These are phyloP conservation scores for Meripilus lineatus DNA, from an alignment of 1,284 basidiomycete genomes.

Conservation along the genomic window DNA sequence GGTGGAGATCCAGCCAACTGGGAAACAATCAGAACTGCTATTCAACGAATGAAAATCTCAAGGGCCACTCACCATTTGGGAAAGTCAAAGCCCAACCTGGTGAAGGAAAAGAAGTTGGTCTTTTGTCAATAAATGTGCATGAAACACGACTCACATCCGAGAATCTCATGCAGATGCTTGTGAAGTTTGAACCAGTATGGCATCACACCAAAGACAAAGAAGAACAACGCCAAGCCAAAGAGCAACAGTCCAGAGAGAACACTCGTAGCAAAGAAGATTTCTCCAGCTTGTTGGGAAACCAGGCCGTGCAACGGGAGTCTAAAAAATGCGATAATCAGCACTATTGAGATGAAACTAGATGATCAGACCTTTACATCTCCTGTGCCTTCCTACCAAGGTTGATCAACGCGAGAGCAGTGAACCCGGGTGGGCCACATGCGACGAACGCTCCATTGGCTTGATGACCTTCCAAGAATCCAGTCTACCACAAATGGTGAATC, in stretches of 20 bases:
- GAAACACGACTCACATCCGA: conserved; percentile 35
- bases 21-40: not conserved
- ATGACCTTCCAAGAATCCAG: conserved; percentile 45
- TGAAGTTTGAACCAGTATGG: conserved; percentile 48
- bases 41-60: no score
- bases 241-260: conserved; percentile 37
- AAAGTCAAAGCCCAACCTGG: conserved; percentile 44
- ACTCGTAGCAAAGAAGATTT: conserved; percentile 42
- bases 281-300: conserved; percentile 37
- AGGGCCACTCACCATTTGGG: conserved; percentile 39
- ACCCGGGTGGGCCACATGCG: conserved; percentile 43
- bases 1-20: conserved; percentile 44
- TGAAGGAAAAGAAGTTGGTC: not conserved
- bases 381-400: conserved; percentile 37
- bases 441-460: conserved; percentile 48
- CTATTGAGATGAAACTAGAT: conserved; percentile 1
- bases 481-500: conserved; percentile 24
- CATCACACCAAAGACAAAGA: conserved; percentile 40
- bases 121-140: not conserved
- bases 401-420: conserved; percentile 43
- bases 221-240: conserved; percentile 43
- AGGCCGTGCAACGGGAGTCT: conserved; percentile 35
- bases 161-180: conserved; percentile 42
- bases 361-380: conserved; percentile 29
- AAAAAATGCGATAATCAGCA: conserved; percentile 8